Evolutionary conservation across 2,329 filamentous ascomycete species (phyloP).

Genomic region (Monosporascus sp.): DNA sequence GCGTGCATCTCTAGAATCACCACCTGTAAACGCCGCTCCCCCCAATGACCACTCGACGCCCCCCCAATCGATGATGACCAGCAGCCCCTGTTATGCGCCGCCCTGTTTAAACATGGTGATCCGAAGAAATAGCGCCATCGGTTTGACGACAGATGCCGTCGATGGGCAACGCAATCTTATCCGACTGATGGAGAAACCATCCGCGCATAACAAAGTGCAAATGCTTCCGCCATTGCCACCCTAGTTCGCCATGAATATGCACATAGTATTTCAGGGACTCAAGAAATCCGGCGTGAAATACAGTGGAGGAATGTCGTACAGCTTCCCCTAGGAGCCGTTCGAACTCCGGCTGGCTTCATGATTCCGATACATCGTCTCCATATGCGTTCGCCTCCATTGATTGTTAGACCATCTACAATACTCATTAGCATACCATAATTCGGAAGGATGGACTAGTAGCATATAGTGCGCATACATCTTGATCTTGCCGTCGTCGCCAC

Average conservation of each 20-base stretch:
- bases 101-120: too few species aligned
- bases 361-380: constrained; percentile 5
- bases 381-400: constrained; percentile 20
- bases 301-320: background rate
- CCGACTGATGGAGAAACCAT: background rate
- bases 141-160: too few species aligned
- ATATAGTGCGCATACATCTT: constrained; percentile 61
- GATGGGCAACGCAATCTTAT: too few species aligned
- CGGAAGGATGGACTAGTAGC: too few species aligned
- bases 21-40: too few species aligned
- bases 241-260: constrained; percentile 1
- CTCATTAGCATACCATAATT: constrained; percentile 8
- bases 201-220: constrained; percentile 8
- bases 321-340: constrained; percentile 11
- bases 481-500: constrained; percentile 79
- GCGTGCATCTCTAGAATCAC: too few species aligned
- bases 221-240: constrained; percentile 1
- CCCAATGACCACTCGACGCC: too few species aligned
- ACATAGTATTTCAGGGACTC: constrained; percentile 10
- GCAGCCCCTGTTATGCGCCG: too few species aligned
- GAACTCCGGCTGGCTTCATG: constrained; percentile 12
- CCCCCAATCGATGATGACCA: too few species aligned
- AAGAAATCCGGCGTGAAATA: constrained; percentile 4
- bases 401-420: constrained; percentile 32
- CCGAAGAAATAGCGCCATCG: too few species aligned